Evolutionary conservation across 331 rosid genomes (phyloP), one percentile per base, ranked within the genome.

Genomic region (Saraca asoca): DNA sequence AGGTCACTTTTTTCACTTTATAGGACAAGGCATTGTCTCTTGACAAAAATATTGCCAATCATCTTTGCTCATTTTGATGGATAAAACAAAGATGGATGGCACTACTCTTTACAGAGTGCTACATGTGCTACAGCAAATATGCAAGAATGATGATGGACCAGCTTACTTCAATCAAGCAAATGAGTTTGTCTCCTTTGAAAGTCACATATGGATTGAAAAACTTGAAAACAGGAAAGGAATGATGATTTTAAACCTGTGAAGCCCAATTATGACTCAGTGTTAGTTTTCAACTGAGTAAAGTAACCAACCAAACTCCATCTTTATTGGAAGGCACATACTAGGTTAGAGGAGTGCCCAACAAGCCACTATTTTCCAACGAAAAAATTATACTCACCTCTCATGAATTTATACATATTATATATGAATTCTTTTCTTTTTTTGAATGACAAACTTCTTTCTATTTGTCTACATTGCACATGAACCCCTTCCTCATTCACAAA

Each of bases 131-230:
- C 24, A 57, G 49, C 51, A 66, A 13, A 38, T 66, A 14, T 15
- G 11, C 18, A 31, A 31, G 41, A 55, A 33, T 12, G 10, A 0
- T 35, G 31, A 58, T 58, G n/a, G 37, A 10, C 50, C 54, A 34
- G 24, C 67, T 52, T 61, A 46, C 54, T 53, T 69, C 79, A 61
- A 68, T 68, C 72, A 55, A 33, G 65, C 45, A 10, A 31, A 53
- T 24, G 20, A n/a, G 7, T 19, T 19, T 53, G 59, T 53, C 59
- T 53, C 59, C 59, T 53, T 6, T 24, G 38, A 19, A 24, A 53
- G 59, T 14, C 9, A 53, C 59, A 53, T 0, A 16, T 5, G 15
- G 13, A n/a, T 19, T 24, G 33, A n/a, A 53, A 53, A 53, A 12
- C 6, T 37, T 29, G 31, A 24, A 24, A 24, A 24, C 57, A 51